Conservation (phyloP, 495 filamentous ascomycete genomes). For the Aspergillus hancockii region DNA sequence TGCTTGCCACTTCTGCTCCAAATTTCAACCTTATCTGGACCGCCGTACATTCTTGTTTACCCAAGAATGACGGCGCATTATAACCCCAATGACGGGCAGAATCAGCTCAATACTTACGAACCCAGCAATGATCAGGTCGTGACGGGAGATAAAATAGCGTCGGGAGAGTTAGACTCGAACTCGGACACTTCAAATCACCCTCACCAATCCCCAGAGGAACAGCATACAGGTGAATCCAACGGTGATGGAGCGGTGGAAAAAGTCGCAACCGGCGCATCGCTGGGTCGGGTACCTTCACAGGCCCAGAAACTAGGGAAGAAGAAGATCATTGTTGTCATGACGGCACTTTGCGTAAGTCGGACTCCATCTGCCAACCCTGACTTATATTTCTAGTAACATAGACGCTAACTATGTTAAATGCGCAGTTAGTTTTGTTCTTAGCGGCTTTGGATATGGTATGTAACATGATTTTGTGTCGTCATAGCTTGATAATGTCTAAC, state of each 20-base stretch:
- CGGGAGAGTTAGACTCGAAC: slow-evolving; percentile 7
- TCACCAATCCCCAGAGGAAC: slow-evolving; percentile 4
- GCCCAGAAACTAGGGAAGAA: slow-evolving; percentile 47
- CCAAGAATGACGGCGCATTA: slow-evolving; percentile 15
- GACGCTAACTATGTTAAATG: slow-evolving; percentile 15
- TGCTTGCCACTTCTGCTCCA: neutral
- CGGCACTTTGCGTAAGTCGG: slow-evolving; percentile 47
- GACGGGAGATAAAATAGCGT: slow-evolving; percentile 11
- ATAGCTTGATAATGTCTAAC: slow-evolving; percentile 1
- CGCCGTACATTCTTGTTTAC: too few relatives aligned
- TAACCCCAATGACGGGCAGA: slow-evolving; percentile 8
- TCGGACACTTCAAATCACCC: slow-evolving; percentile 3
- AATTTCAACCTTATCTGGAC: too few relatives aligned
- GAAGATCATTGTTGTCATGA: slow-evolving; percentile 52
- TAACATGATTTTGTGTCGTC: neutral
- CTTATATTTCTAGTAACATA: neutral
- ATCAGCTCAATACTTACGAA: neutral
- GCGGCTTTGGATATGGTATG: slow-evolving; percentile 56
- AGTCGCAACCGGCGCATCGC: slow-evolving; percentile 22
- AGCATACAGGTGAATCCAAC: slow-evolving; percentile 1
- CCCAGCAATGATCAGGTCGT: slow-evolving; percentile 2
- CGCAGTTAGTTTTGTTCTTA: slow-evolving; percentile 52
- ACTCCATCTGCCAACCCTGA: neutral
- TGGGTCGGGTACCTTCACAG: slow-evolving; percentile 42
- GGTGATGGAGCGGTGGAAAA: slow-evolving; percentile 27